Base-by-base conservation (phyloP, 257 asterid genomes). In the Marsdenia floribunda region DNA sequence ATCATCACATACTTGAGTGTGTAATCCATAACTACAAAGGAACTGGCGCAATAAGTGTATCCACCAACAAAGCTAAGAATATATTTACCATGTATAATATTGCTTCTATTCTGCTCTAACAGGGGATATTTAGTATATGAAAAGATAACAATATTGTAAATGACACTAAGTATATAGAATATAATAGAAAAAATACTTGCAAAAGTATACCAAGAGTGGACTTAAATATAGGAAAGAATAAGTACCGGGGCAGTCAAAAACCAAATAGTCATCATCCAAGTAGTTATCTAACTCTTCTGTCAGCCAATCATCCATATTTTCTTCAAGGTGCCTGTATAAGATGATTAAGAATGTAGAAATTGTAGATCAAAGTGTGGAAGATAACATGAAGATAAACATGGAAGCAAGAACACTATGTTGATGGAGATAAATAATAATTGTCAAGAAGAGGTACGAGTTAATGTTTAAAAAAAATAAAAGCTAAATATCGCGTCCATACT, bases 171-270 rank as follows among this genome's bases (percentile, higher is more conserved):
- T 44, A 21, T 68, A 18, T 9, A 68, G 29, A 49, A 29, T 69
- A 3, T 6, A 69, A 4, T 0, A 69, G 73, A 69, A 5, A 38
- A 69, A 15, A 49, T 22, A 18, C 53, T 44, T 11, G 73, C 59
- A 22, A 44, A 68, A 46, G 22, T 47, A 57, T 52, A 58, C n/a
- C 33, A 68, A 67, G 40, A 6, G 60, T 15, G 9, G 35, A 64
- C 14, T 5, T 37, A 38, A 18, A 29, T 8, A 21, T 26, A 24
- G 26, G 61, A 59, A 54, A 44, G 33, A 42, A 33, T 16, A 73
- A 33, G 69, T 79, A 95, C 99, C 98, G 79, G 99, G 99, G 77
- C 97, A 95, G 85, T 92, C 98, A 79, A 95, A 95, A 70, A 95
- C 92, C 72, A 92, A 78, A 83, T 95, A 92, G 82, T 95, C 98